Evolutionary conservation across 2,329 filamentous ascomycete species (phyloP), one percentile per base, ranked within the genome.

Genomic region (Penicillium sp.): DNA sequence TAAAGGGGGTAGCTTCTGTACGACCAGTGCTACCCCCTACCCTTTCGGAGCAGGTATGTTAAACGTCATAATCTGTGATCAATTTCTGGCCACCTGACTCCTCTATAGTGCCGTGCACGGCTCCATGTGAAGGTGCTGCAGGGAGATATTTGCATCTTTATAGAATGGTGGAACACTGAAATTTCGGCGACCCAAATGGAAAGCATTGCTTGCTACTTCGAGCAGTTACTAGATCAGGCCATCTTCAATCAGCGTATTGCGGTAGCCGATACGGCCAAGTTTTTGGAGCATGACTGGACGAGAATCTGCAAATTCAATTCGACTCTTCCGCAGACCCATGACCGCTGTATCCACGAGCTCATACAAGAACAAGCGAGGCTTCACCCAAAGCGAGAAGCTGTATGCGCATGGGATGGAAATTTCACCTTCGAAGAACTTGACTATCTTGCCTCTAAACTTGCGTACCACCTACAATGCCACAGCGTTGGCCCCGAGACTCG

Each of bases 301-400:
- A 84, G 86, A 59, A 81, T 88, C 47, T 70, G 83, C 7, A 79
- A 81, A 5, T 86, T 85, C 75, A 85, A 84, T 55, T 80, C 80
- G 65, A 79, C 80, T 31, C 71, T 74, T 0, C 78, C 78, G 2
- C 69, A 76, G 41, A 71, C 70, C 1, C 76, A 79, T 1, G 76
- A 80, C 5, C 75, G 69, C 19, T 77, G 75, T 78, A 68, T 75
- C 74, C 51, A 80, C 76, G 55, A 78, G 70, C 13, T 73, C 5
- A 74, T 78, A 30, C 66, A 68, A 68, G 83, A 66, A 9, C 69
- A 73, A 68, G 31, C 79, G 73, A 3, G 82, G 76, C 1, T 66
- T 3, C 71, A 67, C 7, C 63, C 78, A 62, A 59, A 76, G 58
- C 52, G 68, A 48, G 65, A 75, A 60, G 77, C 76, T 13, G 69